Percentiles rank a stretch among this genome's conserved stretches.
Conservation (phyloP, 306 rosid genomes). For the Quercus robur region DNA sequence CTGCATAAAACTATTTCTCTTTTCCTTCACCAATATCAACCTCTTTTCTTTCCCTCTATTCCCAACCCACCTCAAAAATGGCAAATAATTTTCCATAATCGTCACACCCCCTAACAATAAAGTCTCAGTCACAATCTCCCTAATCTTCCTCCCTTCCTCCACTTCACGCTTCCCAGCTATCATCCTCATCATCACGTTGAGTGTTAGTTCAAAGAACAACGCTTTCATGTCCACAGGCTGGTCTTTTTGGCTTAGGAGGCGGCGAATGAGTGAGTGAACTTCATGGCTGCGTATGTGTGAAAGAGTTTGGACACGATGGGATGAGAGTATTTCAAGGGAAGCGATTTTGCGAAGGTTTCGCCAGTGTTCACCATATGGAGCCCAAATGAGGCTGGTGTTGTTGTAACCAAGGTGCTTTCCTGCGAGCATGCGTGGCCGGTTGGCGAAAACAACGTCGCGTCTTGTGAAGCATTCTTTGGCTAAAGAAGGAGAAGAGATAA, state of each 20-base stretch:
- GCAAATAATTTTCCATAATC: conserved; percentile 10
- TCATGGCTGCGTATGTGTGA: conserved; percentile 22
- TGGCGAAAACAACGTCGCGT: conserved; percentile 16
- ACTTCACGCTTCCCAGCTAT: not conserved
- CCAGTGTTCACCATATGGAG: conserved; percentile 43
- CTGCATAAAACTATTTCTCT: conserved; percentile 18
- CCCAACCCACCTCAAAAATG: not conserved
- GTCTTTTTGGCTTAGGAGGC: not conserved
- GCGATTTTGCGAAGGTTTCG: conserved; percentile 32
- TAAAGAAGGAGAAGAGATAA: conserved; percentile 25
- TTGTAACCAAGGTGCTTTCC: conserved; percentile 11
- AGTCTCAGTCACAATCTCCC: not conserved
- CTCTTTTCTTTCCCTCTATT: conserved; percentile 12
- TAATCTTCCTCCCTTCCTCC: not conserved
- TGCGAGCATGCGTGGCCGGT: conserved; percentile 9
- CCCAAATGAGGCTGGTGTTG: conserved; percentile 25
- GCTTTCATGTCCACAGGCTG: conserved; percentile 12
- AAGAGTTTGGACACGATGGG: conserved; percentile 24
- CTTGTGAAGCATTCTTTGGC: conserved; percentile 14
- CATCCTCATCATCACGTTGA: not conserved
- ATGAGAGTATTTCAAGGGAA: conserved; percentile 24
- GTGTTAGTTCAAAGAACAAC: conserved; percentile 6
- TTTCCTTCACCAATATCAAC: conserved; percentile 7
- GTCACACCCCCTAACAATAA: not conserved
- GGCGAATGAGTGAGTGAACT: conserved; percentile 21